Conservation (phyloP, 2,329 filamentous ascomycete genomes). For the Diaporthe destruens region DNA sequence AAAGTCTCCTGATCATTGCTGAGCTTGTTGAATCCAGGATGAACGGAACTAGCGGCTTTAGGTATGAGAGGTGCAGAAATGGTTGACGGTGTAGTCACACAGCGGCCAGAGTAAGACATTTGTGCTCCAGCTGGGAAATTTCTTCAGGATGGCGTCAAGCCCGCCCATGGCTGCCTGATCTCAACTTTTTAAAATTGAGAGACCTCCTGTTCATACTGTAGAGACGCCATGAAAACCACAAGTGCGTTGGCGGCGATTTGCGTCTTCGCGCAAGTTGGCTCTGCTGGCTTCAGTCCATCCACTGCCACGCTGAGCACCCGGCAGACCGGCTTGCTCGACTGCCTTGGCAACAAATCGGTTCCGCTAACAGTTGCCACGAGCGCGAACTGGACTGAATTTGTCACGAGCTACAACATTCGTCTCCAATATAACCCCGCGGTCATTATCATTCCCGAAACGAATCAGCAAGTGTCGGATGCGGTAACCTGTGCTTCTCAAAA, state of each 20-base stretch:
- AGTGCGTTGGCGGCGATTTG: not conserved
- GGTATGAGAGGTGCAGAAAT: not conserved
- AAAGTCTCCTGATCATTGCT: not conserved
- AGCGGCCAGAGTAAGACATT: not conserved
- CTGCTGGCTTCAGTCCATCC: not conserved
- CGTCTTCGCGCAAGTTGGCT: not conserved
- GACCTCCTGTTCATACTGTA: rapidly evolving
- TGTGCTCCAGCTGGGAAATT: not conserved
- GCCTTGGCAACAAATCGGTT: not conserved
- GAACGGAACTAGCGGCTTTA: not conserved
- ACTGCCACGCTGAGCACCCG: not conserved
- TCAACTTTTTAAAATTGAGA: not conserved
- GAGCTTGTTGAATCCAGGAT: not conserved
- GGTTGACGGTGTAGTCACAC: not conserved
- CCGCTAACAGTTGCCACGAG: not conserved
- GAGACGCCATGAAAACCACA: not conserved
- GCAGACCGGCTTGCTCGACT: conserved; percentile 4
- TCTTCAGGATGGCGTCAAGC: not conserved
- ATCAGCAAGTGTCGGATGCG: conserved; percentile 66
- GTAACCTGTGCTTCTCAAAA: conserved; percentile 67
- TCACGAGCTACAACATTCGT: conserved; percentile 17
- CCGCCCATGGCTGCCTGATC: no score
- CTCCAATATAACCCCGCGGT: conserved; percentile 62
- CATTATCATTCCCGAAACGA: conserved; percentile 61
- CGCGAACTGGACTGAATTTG: not conserved